Evolutionary conservation across 2,329 filamentous ascomycete species (phyloP).

Genomic region (Ophiocordyceps camponoti-leonardi): DNA sequence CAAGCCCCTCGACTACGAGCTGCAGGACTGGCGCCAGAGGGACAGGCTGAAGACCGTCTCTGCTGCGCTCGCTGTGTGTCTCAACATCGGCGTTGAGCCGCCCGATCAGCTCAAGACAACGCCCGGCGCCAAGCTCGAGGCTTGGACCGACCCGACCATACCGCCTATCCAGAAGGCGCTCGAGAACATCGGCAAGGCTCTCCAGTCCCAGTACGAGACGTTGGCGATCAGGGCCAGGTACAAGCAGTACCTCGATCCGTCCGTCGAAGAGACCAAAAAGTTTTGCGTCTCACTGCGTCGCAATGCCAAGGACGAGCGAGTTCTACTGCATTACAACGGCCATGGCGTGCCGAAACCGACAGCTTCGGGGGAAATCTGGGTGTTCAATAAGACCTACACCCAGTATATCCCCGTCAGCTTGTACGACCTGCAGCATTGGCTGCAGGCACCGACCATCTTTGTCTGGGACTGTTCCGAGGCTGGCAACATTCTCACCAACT

Average conservation of each 20-base stretch:
- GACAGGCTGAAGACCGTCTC: conserved; percentile 94
- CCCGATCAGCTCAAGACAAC: conserved; percentile 93
- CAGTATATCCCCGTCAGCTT: conserved; percentile 96
- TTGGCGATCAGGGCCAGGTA: conserved; percentile 90
- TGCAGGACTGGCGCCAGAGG: conserved; percentile 95
- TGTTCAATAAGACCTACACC: conserved; percentile 97
- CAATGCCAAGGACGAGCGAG: conserved; percentile 89
- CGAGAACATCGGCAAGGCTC: conserved; percentile 84
- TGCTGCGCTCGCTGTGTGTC: conserved; percentile 79
- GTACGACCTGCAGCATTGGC: conserved; percentile 89
- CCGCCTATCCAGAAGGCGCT: conserved; percentile 70
- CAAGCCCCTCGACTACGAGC: conserved; percentile 43
- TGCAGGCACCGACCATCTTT: conserved; percentile 87
- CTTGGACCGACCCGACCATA: conserved; percentile 84
- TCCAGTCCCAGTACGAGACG: conserved; percentile 95
- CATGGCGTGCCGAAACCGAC: conserved; percentile 95
- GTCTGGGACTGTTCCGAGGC: conserved; percentile 97
- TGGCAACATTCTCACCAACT: conserved; percentile 88
- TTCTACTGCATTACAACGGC: conserved; percentile 97
- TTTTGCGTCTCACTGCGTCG: conserved; percentile 80
- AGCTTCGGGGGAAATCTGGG: conserved; percentile 93
- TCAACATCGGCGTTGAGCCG: conserved; percentile 95
- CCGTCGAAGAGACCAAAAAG: conserved; percentile 92
- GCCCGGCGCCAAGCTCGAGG: conserved; percentile 84
- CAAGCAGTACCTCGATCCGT: conserved; percentile 92